Percentiles rank a stretch among this genome's conserved stretches.
Conservation (phyloP, 495 filamentous ascomycete species). For the Platismatia glauca region DNA sequence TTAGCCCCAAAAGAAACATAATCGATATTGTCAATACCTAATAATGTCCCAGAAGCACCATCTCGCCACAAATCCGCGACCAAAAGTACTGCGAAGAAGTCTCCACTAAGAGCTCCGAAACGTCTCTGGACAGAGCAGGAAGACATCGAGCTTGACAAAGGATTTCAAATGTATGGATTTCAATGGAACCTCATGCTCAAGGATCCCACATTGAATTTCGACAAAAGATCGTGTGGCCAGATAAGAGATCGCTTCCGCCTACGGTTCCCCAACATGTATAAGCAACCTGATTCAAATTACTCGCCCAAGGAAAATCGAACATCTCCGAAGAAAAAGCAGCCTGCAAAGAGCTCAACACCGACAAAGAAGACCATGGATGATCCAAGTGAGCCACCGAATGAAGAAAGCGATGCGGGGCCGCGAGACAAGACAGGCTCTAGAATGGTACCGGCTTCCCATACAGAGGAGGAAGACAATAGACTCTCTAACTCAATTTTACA, state of each 20-base stretch:
- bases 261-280: slow-evolving; percentile 67
- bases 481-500: slow-evolving; percentile 14
- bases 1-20: neutral
- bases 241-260: slow-evolving; percentile 76
- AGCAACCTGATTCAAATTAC: slow-evolving; percentile 6
- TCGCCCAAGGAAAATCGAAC: slow-evolving; percentile 3
- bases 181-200: slow-evolving; percentile 74
- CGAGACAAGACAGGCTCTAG: neutral
- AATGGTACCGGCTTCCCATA: neutral
- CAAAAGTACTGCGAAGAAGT: slow-evolving; percentile 32
- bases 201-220: slow-evolving; percentile 57
- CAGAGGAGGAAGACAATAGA: slow-evolving; percentile 13
- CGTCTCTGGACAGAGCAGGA: slow-evolving; percentile 65
- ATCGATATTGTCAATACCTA: neutral
- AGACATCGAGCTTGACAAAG: slow-evolving; percentile 66
- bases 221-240: slow-evolving; percentile 63
- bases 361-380: neutral
- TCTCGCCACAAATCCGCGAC: slow-evolving; percentile 48
- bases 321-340: neutral
- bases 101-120: slow-evolving; percentile 25
- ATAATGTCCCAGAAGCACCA: slow-evolving; percentile 16
- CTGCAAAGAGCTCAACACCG: neutral
- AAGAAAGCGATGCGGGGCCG: slow-evolving; percentile 2
- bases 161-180: slow-evolving; percentile 65
- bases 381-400: neutral